Base-by-base conservation (phyloP, 2,329 filamentous ascomycete species). In the Fusarium aywerte region DNA sequence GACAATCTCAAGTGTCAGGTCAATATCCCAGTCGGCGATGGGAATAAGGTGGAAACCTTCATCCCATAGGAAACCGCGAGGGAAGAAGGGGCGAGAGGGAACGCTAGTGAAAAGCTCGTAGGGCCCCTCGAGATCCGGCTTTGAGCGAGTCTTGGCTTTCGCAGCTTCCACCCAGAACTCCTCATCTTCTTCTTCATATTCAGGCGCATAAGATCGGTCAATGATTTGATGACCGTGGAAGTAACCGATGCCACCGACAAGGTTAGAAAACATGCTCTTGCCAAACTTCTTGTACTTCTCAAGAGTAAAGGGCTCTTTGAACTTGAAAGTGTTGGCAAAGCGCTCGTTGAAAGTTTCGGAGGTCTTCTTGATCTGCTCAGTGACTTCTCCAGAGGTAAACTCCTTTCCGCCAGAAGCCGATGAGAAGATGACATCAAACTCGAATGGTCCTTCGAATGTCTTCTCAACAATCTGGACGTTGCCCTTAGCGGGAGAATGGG, bases 31-130 rank as follows among this genome's bases (percentile, higher is more conserved):
- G 69, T 99, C 95, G 20, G 93, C 86, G 53, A 99, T 90, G 3
- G 94, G 94, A 45, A 97, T 83, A 33, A 99, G 83, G 75, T 99
- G 96, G 80, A 98, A 99, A 1, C 96, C 96, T 78, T 99, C 96
- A 73, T 99, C 96, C 96, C 96, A 99, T 5, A 98, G 84, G 77
- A 99, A 99, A 1, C 96, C 96, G 63, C 96, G 87, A 2, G 96
- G 96, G 80, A 99, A 99, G 82, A 99, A 99, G 0, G 96, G 92
- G 6, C 96, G 85, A 10, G 95, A 98, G 0, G 96, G 96, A 57
- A 98, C 90, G 72, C 90, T 92, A 8, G 94, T 96, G 76, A 94
- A 98, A 4, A 99, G 86, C 77, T 97, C 92, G 54, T 90, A 92
- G 2, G 95, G 93, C 0, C 92, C 92, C 74, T 96, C 93, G 1